Base-by-base conservation (phyloP, 352 stramenopile species). In the Globisporangium parvum region DNA sequence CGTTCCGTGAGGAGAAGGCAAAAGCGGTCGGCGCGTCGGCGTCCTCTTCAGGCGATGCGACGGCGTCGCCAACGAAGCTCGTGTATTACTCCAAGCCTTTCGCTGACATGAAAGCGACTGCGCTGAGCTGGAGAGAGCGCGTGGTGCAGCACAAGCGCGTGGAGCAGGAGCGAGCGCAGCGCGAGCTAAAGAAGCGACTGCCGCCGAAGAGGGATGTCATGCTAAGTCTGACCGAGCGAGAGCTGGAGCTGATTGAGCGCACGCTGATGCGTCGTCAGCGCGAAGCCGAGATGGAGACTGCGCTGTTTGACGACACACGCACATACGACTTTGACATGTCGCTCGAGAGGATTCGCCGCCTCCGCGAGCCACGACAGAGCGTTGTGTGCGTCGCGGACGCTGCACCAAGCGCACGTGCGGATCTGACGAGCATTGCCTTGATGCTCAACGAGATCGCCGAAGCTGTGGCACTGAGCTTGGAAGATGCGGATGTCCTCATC, bases 31-130 rank as follows among this genome's bases (percentile, higher is more conserved):
- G 31, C 41, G 41, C 9, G n/a, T 20, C 12, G 40, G 31, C 20
- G 10, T 58, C 20, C 12, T 24, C 5, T 14, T 18, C 18, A 18
- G 45, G 24, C 10, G 26, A 20, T 23, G 28, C 8, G 10, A n/a
- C 15, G 1, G 14, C 31, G 17, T 33, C 47, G 4, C 2, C 42
- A 33, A n/a, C 52, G 10, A 63, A 82, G 24, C 67, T 89, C 14
- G 70, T 73, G 24, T 79, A 73, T 39, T 89, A 82, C 60, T 78
- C 76, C 0, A 63, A 67, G 41, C 67, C 67, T 0, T 68, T 75
- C n/a, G 67, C 62, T 14, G 45, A 86, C 20, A 69, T 89, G 57
- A 72, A 71, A 56, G 80, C 73, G 45, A 77, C 69, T 3, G 64
- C 71, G 15, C 44, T 53, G 17, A 71, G 75, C 45, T 89, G 79